These are phyloP conservation scores for Kodamaea fukazawae DNA, from an alignment of 805 yeast genomes.

Conservation along the genomic window DNA sequence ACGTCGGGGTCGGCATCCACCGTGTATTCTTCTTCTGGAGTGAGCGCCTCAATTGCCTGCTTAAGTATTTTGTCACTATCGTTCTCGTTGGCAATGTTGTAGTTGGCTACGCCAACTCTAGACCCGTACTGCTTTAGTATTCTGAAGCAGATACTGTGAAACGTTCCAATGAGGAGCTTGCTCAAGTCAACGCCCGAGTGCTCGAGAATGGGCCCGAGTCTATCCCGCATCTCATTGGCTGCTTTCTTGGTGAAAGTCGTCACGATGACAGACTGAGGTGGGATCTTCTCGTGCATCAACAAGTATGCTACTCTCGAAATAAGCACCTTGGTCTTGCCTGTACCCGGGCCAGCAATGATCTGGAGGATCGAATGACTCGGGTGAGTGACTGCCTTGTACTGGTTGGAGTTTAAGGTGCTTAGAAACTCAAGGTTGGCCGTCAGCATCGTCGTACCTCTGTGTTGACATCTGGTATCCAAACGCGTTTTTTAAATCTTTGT, in stretches of 20 bases:
- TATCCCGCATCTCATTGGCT: constrained; percentile 74
- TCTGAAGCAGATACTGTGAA: constrained; percentile 76
- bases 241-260: constrained; percentile 95
- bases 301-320: constrained; percentile 76
- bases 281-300: constrained; percentile 46
- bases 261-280: constrained; percentile 67
- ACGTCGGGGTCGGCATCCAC: constrained; percentile 10
- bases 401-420: constrained; percentile 36
- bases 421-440: too few relatives aligned
- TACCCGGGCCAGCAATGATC: constrained; percentile 61
- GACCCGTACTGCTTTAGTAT: constrained; percentile 56
- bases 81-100: constrained; percentile 61
- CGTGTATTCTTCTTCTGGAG: constrained; percentile 14
- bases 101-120: constrained; percentile 42
- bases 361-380: constrained; percentile 41
- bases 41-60: constrained; percentile 33
- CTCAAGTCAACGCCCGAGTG: constrained; percentile 35
- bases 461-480: too few relatives aligned
- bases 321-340: constrained; percentile 80
- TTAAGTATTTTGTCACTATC: constrained; percentile 52
- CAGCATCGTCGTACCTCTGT: too few relatives aligned
- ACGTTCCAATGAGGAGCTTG: constrained; percentile 75
- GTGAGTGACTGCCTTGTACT: constrained; percentile 43
- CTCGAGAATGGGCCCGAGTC: constrained; percentile 44
- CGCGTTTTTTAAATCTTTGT: too few relatives aligned